Percentiles rank a stretch among this genome's conserved stretches.
Conservation (phyloP, 768 basidiomycete species). For the Hericium rajendrae region DNA sequence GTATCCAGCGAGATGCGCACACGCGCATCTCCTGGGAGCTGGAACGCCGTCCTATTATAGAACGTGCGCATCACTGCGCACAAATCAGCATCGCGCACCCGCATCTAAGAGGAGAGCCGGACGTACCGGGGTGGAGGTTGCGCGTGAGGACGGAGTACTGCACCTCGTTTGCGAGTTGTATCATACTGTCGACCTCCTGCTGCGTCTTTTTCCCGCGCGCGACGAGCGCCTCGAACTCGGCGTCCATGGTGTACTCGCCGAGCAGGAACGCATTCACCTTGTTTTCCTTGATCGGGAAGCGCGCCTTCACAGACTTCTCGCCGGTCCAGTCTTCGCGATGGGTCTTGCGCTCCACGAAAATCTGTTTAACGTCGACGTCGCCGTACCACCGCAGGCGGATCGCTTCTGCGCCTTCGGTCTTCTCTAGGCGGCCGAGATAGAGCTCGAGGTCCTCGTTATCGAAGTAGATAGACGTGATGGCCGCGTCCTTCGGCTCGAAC, state of each 20-base stretch:
- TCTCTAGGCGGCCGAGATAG: slow-evolving; percentile 93
- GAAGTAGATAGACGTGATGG: slow-evolving; percentile 96
- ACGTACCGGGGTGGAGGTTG: slow-evolving; percentile 71
- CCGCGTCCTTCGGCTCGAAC: slow-evolving; percentile 79
- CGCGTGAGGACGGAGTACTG: slow-evolving; percentile 85
- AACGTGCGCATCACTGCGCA: slow-evolving; percentile 85
- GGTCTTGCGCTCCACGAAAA: slow-evolving; percentile 84
- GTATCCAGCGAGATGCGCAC: slow-evolving; percentile 98
- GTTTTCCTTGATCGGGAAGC: slow-evolving; percentile 91
- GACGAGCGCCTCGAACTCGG: slow-evolving; percentile 78
- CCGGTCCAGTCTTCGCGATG: slow-evolving; percentile 99
- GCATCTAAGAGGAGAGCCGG: background rate
- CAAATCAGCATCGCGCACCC: background rate
- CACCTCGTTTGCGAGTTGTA: slow-evolving; percentile 93
- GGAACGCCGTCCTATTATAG: slow-evolving; percentile 98
- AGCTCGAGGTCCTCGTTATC: slow-evolving; percentile 94
- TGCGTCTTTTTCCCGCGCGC: slow-evolving; percentile 89
- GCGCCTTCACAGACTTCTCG: slow-evolving; percentile 95
- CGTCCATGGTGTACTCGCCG: slow-evolving; percentile 90
- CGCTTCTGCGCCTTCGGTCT: slow-evolving; percentile 97
- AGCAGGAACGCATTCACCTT: slow-evolving; percentile 84
- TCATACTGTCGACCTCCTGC: slow-evolving; percentile 87
- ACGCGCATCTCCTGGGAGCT: slow-evolving; percentile 95
- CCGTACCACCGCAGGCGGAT: slow-evolving; percentile 97
- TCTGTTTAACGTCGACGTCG: slow-evolving; percentile 70